These are phyloP conservation scores for Astrothelium macrocarpum DNA, from an alignment of 495 filamentous ascomycete genomes.

Conservation along the genomic window DNA sequence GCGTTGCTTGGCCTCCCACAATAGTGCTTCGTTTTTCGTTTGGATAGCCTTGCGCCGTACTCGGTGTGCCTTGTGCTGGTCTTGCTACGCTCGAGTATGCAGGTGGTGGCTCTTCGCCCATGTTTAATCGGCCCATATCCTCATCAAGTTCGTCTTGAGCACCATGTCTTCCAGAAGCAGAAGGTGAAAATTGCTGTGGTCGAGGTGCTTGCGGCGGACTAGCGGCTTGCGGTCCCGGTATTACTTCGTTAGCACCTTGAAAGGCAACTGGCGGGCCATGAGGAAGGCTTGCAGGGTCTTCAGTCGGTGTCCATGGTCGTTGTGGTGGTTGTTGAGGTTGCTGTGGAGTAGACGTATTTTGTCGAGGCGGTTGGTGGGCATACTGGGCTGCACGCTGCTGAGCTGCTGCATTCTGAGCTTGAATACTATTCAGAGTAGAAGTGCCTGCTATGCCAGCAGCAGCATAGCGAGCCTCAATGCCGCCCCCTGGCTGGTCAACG, in stretches of 20 bases:
- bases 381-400: slow-evolving; percentile 69
- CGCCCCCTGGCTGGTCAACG: slow-evolving; percentile 60
- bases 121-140: slow-evolving; percentile 78
- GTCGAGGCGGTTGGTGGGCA: slow-evolving; percentile 33
- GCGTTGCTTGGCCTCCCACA: neutral
- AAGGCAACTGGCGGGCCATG: slow-evolving; percentile 91
- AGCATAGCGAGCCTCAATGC: slow-evolving; percentile 83
- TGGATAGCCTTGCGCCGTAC: slow-evolving; percentile 54
- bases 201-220: slow-evolving; percentile 23
- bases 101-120: slow-evolving; percentile 76
- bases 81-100: slow-evolving; percentile 71
- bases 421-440: slow-evolving; percentile 65
- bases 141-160: slow-evolving; percentile 62
- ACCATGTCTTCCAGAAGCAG: slow-evolving; percentile 14
- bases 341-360: slow-evolving; percentile 29
- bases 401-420: slow-evolving; percentile 75
- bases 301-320: slow-evolving; percentile 93
- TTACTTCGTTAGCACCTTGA: slow-evolving; percentile 62
- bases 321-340: slow-evolving; percentile 39
- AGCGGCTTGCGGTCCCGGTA: slow-evolving; percentile 28
- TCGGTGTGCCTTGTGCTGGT: slow-evolving; percentile 25
- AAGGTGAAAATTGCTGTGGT: slow-evolving; percentile 20
- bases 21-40: slow-evolving; percentile 54
- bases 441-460: slow-evolving; percentile 81
- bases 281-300: slow-evolving; percentile 75